Base-by-base conservation (phyloP, 805 yeast genomes). In the Kodamaea sagamina region DNA sequence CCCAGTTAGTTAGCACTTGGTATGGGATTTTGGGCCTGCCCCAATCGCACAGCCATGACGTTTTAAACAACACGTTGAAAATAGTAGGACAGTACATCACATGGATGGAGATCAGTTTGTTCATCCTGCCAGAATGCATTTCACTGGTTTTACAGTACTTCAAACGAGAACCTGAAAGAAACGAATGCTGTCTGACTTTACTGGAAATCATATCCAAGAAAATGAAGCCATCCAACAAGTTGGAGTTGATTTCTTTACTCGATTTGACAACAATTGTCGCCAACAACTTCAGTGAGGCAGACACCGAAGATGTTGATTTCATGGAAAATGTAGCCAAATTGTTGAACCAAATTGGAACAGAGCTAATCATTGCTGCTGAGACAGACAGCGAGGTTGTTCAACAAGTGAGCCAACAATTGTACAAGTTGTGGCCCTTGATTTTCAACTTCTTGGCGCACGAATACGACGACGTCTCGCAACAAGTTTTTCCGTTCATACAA, bases 61-160 rank as follows among this genome's bases (percentile, higher is more conserved):
- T 85, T 48, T 52, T 86, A 55, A 79, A 75, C 48, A 76, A 77
- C 47, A 67, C 81, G 5, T 72, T 89, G 39, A 72, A 72, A 41
- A 81, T 81, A 43, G 79, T 93, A 43, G 97, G 97, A 8, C 80
- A 81, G 9, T 93, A 86, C 76, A 86, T 89, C 17, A 82, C 90
- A 17, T 93, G 99, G 99, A 88, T 90, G 61, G 95, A 88, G 59
- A 82, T 90, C 47, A 72, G 82, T 42, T 70, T 88, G 52, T 79
- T 92, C 42, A 42, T 42, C 22, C 25, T 28, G 15, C 38, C 36
- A 82, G 78, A 51, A 67, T 87, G 53, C 63, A 71, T 19, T 58
- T 77, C 27, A 3, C 32, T 27, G 16, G 74, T 89, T 36, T 83
- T 80, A 55, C 77, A 74, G 46, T 82, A 76, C 55, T 70, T 89